Percentiles rank a stretch among this genome's conserved stretches.
These are phyloP conservation scores for Sporothrix globosa DNA, from an alignment of 2,329 filamentous ascomycete genomes.

Conservation along the genomic window DNA sequence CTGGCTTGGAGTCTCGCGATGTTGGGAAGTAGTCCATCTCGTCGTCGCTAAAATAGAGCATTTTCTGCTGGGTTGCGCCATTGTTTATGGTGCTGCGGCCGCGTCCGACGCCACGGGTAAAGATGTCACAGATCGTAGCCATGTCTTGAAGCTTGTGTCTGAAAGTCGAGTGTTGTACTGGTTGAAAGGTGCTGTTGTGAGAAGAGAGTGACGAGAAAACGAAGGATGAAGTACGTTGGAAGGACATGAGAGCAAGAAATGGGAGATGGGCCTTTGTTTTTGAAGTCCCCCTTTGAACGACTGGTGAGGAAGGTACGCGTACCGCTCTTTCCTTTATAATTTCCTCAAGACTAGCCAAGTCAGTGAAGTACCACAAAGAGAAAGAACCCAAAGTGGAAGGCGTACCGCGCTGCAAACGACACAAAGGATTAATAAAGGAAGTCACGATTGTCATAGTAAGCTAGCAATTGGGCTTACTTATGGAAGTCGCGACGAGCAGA, in stretches of 20 bases:
- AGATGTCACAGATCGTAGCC: constrained; percentile 14
- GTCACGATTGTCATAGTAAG: constrained; percentile 15
- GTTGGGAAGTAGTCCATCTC: constrained; percentile 6
- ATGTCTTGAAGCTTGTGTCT: background rate
- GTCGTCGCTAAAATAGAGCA: constrained; percentile 28
- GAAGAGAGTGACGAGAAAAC: background rate
- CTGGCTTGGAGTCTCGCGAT: background rate
- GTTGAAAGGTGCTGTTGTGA: background rate
- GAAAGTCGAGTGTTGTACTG: background rate
- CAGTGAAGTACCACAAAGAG: background rate
- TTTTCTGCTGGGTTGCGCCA: background rate
- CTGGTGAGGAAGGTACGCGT: constrained; percentile 19
- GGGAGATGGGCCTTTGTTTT: background rate
- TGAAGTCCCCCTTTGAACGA: background rate
- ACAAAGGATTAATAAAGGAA: constrained; percentile 23
- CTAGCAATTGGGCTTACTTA: constrained; percentile 19
- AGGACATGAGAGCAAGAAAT: background rate
- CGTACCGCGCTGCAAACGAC: background rate
- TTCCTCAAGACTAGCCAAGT: background rate
- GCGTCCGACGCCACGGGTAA: background rate
- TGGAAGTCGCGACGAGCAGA: constrained; percentile 21
- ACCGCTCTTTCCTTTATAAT: constrained; percentile 26
- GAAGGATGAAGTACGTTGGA: background rate
- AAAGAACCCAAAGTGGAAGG: constrained; percentile 13
- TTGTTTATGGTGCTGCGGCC: background rate